Base-by-base conservation (phyloP, 148 eudicot species). In the Cornus kousa region DNA sequence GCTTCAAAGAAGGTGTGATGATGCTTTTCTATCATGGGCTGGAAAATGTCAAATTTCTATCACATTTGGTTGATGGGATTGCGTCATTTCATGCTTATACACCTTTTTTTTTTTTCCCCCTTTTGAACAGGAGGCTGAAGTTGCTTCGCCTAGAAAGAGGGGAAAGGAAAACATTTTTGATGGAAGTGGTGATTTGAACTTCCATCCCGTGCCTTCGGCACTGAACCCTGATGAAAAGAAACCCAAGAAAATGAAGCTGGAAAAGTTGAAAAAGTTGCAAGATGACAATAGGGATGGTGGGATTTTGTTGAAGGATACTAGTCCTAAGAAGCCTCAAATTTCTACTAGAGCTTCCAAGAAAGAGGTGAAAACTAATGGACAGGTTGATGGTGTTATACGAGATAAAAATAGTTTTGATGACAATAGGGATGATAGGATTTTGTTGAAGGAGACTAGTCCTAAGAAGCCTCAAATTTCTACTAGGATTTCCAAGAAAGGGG, bases 101-200 rank as follows among this genome's bases (percentile, higher is more conserved):
- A 46, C 23, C 22, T 37, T 31, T 43, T 43, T 43, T 6, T 43
- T 9, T 6, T 6, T 7, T n/a, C n/a, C 6, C 48, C 48, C 8
- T 43, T 43, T 60, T 83, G 75, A 72, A 72, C 86, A 94, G 93
- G 87, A 78, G 39, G 66, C 59, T 74, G 20, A 40, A 22, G 83
- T 82, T 79, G 80, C 75, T 79, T 84, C 86, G 24, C 86, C 92
- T 28, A 73, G 72, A 78, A 89, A 87, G 78, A 77, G 31, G 57
- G 93, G 88, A 48, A 91, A 90, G 79, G 98, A 90, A 79, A 90
- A 89, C 74, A 59, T 83, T 16, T 24, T 82, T 71, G 82, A 84
- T 43, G 90, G 79, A 75, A 72, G 77, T 50, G 55, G 66, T 37
- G 77, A 78, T 80, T 48, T 78, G 17, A 82, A 75, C 73, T 71